phyloP scores from a whole-genome alignment of 352 stramenopile species.

The Globisporangium radiosum region DNA sequence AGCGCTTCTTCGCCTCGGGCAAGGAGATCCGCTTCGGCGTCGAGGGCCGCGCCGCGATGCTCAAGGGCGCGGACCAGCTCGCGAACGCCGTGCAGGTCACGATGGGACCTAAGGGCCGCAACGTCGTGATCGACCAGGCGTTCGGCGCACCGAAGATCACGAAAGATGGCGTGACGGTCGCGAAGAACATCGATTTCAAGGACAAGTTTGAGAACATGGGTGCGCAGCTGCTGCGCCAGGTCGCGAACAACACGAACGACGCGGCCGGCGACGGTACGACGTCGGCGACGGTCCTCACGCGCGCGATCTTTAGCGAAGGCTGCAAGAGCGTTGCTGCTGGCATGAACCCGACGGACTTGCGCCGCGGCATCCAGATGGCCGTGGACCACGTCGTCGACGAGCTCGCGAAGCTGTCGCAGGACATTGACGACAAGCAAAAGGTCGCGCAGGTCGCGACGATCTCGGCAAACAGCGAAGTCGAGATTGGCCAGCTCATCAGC shows the following conservation, averaged over 20 bases:
- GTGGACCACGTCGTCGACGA: conserved; percentile 95
- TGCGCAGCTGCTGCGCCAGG: conserved; percentile 54
- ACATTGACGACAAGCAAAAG: conserved; percentile 98
- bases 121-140: conserved; percentile 99
- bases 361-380: conserved; percentile 96
- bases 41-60: conserved; percentile 96
- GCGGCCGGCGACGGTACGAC: conserved; percentile 99
- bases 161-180: conserved; percentile 74
- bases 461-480: conserved; percentile 97
- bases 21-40: conserved; percentile 99
- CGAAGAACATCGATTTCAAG: conserved; percentile 73
- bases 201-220: conserved; percentile 82
- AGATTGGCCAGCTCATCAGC: conserved; percentile 97
- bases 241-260: conserved; percentile 99
- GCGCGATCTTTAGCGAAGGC: conserved; percentile 98
- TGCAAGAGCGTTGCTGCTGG: conserved; percentile 98
- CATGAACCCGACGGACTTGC: conserved; percentile 99
- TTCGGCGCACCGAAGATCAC: conserved; percentile 77
- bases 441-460: conserved; percentile 99
- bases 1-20: conserved; percentile 80
- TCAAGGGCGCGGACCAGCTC: conserved; percentile 97
- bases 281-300: conserved; percentile 97
- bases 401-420: conserved; percentile 93
- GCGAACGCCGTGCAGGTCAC: conserved; percentile 99
- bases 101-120: conserved; percentile 99